These are phyloP conservation scores for Erysiphe neolycopersici DNA, from an alignment of 2,329 filamentous ascomycete species.

Conservation along the genomic window DNA sequence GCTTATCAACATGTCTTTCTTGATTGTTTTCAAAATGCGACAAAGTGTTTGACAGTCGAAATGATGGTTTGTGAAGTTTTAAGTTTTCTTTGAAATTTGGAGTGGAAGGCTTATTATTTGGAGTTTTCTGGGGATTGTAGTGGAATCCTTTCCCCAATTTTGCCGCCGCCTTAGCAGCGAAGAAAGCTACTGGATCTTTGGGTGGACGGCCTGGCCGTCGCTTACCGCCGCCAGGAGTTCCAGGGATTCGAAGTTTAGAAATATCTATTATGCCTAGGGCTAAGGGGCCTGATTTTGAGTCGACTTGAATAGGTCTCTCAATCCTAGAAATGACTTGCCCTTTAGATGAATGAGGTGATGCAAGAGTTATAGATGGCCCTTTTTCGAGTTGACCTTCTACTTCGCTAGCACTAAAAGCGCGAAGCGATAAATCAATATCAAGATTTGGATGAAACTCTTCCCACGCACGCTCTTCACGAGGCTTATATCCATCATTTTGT, in stretches of 20 bases:
- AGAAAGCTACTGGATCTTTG: constrained; percentile 31
- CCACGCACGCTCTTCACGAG: constrained; percentile 86
- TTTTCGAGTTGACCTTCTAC: constrained; percentile 47
- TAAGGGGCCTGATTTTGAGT: constrained; percentile 6
- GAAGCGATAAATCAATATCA: constrained; percentile 60
- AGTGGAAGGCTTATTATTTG: constrained; percentile 35
- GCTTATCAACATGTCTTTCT: constrained; percentile 78
- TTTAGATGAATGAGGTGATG: constrained; percentile 13
- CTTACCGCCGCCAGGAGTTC: constrained; percentile 18
- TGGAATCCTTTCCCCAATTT: constrained; percentile 10
- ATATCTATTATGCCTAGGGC: constrained; percentile 8
- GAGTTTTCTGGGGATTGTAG: constrained; percentile 21
- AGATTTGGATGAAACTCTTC: constrained; percentile 93
- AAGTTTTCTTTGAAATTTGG: constrained; percentile 53
- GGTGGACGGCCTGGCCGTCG: constrained; percentile 36
- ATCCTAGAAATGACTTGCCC: constrained; percentile 7
- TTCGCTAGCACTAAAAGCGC: constrained; percentile 56
- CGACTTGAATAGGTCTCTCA: constrained; percentile 7
- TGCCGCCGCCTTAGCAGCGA: constrained; percentile 19
- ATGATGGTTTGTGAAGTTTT: constrained; percentile 50
- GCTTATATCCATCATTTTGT: constrained; percentile 90
- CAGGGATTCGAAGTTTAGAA: constrained; percentile 13
- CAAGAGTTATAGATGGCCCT: constrained; percentile 16
- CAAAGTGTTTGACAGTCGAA: constrained; percentile 54
- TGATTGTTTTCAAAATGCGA: constrained; percentile 64